Conservation (phyloP, 257 asterid genomes). For the Penstemon barbatus region DNA sequence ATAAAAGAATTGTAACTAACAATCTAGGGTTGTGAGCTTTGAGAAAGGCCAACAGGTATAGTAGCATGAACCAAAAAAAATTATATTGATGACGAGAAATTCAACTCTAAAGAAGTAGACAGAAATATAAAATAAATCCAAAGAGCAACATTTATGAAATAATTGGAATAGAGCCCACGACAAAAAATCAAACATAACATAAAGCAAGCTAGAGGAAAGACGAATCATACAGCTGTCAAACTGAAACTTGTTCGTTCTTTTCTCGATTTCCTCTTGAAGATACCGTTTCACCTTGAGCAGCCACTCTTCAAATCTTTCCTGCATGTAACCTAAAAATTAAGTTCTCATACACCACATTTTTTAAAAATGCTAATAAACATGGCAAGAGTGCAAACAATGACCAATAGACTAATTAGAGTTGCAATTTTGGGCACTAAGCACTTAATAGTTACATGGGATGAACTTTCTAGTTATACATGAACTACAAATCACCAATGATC, state of each 20-base stretch:
- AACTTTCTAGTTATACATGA: too few species aligned
- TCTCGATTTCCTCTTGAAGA: slow-evolving; percentile 67
- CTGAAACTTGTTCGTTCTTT: slow-evolving; percentile 47
- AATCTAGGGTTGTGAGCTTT: not conserved
- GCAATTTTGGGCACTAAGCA: too few species aligned
- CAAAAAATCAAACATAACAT: slow-evolving; percentile 16
- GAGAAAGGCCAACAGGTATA: slow-evolving; percentile 8
- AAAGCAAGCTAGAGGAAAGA: slow-evolving; percentile 14
- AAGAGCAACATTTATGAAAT: too few species aligned
- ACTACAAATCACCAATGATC: too few species aligned
- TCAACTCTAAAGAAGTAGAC: slow-evolving; percentile 4
- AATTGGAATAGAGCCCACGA: not conserved
- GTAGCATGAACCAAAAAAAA: slow-evolving; percentile 1
- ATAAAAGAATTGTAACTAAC: slow-evolving; percentile 11
- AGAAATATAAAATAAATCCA: slow-evolving; percentile 2
- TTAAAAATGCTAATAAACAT: slow-evolving; percentile 13
- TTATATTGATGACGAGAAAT: slow-evolving; percentile 1
- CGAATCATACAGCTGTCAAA: slow-evolving; percentile 60
- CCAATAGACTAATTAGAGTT: not conserved
- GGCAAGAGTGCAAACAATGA: slow-evolving; percentile 21
- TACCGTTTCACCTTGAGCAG: slow-evolving; percentile 55
- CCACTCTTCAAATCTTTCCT: slow-evolving; percentile 94
- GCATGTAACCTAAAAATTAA: slow-evolving; percentile 28
- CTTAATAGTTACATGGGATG: too few species aligned
- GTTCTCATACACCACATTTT: not conserved